These are phyloP conservation scores for Artomyces pyxidatus DNA, from an alignment of 768 basidiomycete species.

Conservation along the genomic window DNA sequence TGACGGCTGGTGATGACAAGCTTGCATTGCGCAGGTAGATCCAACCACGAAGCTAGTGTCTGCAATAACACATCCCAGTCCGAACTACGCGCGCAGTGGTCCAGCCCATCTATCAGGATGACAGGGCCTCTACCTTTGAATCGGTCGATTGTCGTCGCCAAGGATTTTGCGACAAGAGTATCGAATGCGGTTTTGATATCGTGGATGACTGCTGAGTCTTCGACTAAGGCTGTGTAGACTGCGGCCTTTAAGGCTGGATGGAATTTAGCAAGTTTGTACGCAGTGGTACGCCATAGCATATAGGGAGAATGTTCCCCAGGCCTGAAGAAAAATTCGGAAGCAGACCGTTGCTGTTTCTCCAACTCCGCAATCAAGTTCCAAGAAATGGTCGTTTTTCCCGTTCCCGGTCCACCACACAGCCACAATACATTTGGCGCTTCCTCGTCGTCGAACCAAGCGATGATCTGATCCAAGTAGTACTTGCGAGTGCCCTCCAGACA, in stretches of 20 bases:
- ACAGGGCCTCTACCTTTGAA: neutral
- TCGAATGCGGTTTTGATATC: neutral
- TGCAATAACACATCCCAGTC: neutral
- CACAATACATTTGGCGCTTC: slow-evolving; percentile 5
- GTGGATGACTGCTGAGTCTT: neutral
- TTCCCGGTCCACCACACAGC: slow-evolving; percentile 10
- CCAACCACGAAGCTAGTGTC: slow-evolving; percentile 3
- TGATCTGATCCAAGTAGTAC: neutral
- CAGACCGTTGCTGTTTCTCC: slow-evolving; percentile 5
- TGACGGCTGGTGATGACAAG: slow-evolving; percentile 9
- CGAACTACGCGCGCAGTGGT: neutral
- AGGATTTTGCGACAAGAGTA: slow-evolving; percentile 1
- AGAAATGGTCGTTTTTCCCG: slow-evolving; percentile 10
- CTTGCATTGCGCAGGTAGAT: slow-evolving; percentile 7
- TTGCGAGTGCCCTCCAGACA: slow-evolving; percentile 5
- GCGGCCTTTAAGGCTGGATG: slow-evolving; percentile 7
- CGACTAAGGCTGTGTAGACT: neutral
- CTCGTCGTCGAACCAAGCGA: slow-evolving; percentile 4
- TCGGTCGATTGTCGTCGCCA: neutral
- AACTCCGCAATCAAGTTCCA: slow-evolving; percentile 8
- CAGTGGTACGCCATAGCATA: slow-evolving; percentile 4
- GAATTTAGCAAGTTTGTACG: slow-evolving; percentile 8
- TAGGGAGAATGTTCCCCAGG: neutral
- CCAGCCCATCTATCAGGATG: slow-evolving; percentile 9
- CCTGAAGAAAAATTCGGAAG: slow-evolving; percentile 2